Conservation (phyloP, 345 rosid species). For the Salix dunnii region DNA sequence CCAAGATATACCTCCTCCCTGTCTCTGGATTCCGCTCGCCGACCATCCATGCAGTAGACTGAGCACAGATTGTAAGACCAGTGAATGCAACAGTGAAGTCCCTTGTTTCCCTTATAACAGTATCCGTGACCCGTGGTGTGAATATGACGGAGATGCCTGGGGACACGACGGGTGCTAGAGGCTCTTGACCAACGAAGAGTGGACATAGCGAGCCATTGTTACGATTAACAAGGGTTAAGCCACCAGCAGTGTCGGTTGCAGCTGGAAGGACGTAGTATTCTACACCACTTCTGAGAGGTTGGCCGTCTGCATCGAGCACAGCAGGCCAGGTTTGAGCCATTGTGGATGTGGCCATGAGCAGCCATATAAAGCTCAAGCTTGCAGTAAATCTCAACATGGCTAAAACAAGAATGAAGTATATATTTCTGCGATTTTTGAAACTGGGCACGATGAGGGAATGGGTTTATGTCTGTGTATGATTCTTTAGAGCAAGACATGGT, state of each 20-base stretch:
- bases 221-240: not conserved
- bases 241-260: conserved; percentile 15
- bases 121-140: not conserved
- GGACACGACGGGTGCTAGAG: not conserved
- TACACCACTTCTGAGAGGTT: not conserved
- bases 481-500: too few species aligned
- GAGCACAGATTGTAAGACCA: not conserved
- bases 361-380: not conserved
- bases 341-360: not conserved
- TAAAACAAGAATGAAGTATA: too few species aligned
- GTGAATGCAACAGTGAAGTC: conserved; percentile 5
- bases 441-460: too few species aligned
- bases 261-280: conserved; percentile 10
- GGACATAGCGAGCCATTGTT: not conserved
- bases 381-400: not conserved
- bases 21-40: conserved; percentile 12
- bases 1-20: conserved; percentile 13
- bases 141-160: not conserved
- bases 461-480: too few species aligned
- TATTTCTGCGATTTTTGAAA: too few species aligned
- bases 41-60: conserved; percentile 10
- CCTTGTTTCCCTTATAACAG: conserved; percentile 1
- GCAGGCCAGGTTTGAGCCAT: conserved; percentile 4
- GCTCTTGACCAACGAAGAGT: conserved; percentile 2
- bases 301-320: conserved; percentile 3